Evolutionary conservation across 2,329 filamentous ascomycete genomes (phyloP), one percentile per base, ranked within the genome.

Genomic region (Sclerotinia nivalis): DNA sequence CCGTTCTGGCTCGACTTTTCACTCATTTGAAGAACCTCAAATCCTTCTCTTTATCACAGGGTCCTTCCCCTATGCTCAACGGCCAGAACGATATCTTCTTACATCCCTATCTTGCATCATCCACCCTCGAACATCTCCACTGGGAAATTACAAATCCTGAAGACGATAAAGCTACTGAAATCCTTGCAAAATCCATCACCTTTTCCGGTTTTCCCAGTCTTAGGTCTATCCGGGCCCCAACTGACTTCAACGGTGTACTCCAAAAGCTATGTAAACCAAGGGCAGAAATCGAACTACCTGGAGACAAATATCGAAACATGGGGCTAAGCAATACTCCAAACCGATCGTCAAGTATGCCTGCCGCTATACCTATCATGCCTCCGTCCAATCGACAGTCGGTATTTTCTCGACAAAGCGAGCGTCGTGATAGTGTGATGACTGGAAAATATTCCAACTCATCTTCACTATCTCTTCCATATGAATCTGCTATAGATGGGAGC

Each of bases 231-330:
- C 87, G 91, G 68, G 83, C 87, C 0, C 91, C 90, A 1, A 87
- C 87, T 70, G 91, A 94, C 73, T 86, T 89, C 1, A 86, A 91
- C 7, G 91, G 91, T 37, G 74, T 86, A 10, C 87, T 93, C 72
- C 91, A 94, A 79, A 80, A 83, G 1, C 83, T 93, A 1, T 94
- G 91, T 78, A 85, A 84, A 56, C 77, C 77, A 34, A 70, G 70
- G 25, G 69, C 73, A n/a, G 70, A 70, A 8, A 77, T 77, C 28
- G 76, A 78, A 56, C 66, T 77, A 0, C 73, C 77, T 9, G 73
- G 72, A 20, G 76, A 76, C 47, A 72, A 74, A 47, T 76, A 76
- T 54, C 70, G 76, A 43, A 73, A 74, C 34, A 70, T 75, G 37
- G 71, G 72, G 4, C n/a, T 58, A 5, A 71, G 75, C 13, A 74